Base-by-base conservation (phyloP, 345 rosid species). In the Dimocarpus longan region DNA sequence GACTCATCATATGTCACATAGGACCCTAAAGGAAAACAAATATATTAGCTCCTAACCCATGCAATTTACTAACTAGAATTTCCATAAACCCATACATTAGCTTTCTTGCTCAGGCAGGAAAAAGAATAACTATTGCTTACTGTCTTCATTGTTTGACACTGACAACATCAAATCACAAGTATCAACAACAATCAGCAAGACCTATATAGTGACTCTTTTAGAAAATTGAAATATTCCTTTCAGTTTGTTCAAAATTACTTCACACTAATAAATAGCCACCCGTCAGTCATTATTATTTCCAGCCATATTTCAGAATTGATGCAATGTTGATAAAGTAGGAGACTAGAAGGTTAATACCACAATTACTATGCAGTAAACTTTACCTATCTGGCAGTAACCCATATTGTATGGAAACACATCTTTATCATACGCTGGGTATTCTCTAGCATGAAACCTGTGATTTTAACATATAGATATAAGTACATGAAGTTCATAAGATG, bases 311-410 rank as follows among this genome's bases (percentile, higher is more conserved):
- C 46, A 8, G 4, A 59, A 76, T 1, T 43, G 43, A 43, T 24
- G 28, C 42, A 5, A 26, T 59, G 28, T n/a, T 5, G 56, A 44
- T 4, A 62, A 3, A 24, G 37, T 12, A 42, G 15, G 50, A 66
- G 12, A 69, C 26, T 28, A 18, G 54, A 65, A 48, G 43, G 18
- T 52, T 54, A 50, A 46, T 63, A 54, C 48, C 64, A 72, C 43
- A 37, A 12, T 56, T 32, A n/a, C 43, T 39, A 2, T 7, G 5
- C 10, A 46, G 46, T 42, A 19, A 2, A 78, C n/a, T 10, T 62
- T 85, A 93, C 99, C 97, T 82, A 13, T 89, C 80, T 95, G 98
- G 80, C 99, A 95, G 82, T 86, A 93, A n/a, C 99, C 98, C 95
- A 91, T 85, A 75, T 89, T 87, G 82, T 40, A 86, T 1, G 98